A percentile compares a stretch with the other conserved stretches of the same genome.
Conservation (phyloP, 768 basidiomycete species). For the Mycena venus region DNA sequence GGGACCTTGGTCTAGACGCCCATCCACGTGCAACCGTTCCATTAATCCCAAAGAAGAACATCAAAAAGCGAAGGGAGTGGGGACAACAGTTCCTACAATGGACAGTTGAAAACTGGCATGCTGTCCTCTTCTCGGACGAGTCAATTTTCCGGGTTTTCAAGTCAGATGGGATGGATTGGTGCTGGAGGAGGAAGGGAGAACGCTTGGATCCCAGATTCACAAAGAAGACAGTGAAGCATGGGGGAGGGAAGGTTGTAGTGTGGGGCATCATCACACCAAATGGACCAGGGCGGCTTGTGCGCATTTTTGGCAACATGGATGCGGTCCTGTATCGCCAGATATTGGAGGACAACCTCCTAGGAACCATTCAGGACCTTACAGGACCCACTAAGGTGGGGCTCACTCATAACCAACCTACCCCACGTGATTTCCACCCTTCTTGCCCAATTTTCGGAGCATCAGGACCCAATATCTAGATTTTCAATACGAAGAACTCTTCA, state of each 20-base stretch:
- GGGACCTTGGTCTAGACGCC: conserved; percentile 6
- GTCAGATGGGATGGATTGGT: conserved; percentile 48
- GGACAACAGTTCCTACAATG: conserved; percentile 41
- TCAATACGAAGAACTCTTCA: too few species aligned
- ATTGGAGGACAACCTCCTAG: conserved; percentile 43
- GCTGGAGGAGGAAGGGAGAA: conserved; percentile 43
- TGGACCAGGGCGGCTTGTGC: conserved; percentile 42
- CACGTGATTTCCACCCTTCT: too few species aligned
- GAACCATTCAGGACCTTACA: conserved; percentile 40
- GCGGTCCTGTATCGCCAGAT: conserved; percentile 42
- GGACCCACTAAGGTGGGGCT: too few species aligned
- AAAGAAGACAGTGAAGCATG: conserved; percentile 48
- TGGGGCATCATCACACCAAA: conserved; percentile 50
- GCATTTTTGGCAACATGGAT: conserved; percentile 50
- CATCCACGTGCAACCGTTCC: conserved; percentile 26
- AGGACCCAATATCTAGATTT: too few species aligned
- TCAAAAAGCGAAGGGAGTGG: conserved; percentile 34
- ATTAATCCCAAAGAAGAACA: conserved; percentile 36
- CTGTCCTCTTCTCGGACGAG: conserved; percentile 48
- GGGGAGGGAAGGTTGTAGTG: conserved; percentile 49
- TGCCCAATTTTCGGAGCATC: too few species aligned
- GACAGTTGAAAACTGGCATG: conserved; percentile 43
- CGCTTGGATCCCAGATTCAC: conserved; percentile 34
- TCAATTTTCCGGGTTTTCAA: conserved; percentile 48
- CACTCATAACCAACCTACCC: too few species aligned